These are phyloP conservation scores for Nemophila menziesii DNA, from an alignment of 257 asterid genomes.

Conservation along the genomic window DNA sequence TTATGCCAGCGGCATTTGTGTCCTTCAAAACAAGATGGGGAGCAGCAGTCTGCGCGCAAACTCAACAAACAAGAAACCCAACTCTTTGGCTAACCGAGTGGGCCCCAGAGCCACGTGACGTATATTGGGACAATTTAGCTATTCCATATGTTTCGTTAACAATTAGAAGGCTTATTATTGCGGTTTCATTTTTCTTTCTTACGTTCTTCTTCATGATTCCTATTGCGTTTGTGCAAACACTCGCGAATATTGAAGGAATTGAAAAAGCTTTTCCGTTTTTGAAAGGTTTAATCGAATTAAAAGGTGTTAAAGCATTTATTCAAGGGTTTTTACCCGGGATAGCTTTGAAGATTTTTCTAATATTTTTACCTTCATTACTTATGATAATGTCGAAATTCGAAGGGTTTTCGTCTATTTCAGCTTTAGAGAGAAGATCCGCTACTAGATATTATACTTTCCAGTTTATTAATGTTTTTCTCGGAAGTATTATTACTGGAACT, in stretches of 20 bases:
- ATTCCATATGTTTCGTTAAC: conserved; percentile 80
- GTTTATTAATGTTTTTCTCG: conserved; percentile 79
- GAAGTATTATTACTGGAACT: conserved; percentile 77
- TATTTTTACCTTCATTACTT: conserved; percentile 64
- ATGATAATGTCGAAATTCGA: conserved; percentile 86
- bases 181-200: conserved; percentile 81
- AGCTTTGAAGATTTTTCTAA: conserved; percentile 79
- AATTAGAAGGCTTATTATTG: conserved; percentile 57
- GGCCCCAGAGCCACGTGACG: conserved; percentile 91
- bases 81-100: conserved; percentile 86
- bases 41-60: conserved; percentile 93
- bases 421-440: conserved; percentile 91
- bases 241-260: conserved; percentile 75
- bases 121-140: conserved; percentile 76
- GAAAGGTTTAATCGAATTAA: conserved; percentile 38
- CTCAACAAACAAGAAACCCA: conserved; percentile 77
- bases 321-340: conserved; percentile 90
- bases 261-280: conserved; percentile 59
- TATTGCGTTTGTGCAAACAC: conserved; percentile 74
- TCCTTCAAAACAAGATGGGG: conserved; percentile 89
- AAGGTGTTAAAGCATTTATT: conserved; percentile 54
- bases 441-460: conserved; percentile 65
- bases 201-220: conserved; percentile 88
- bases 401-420: conserved; percentile 59
- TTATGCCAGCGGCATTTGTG: conserved; percentile 85